Evolutionary conservation across 768 basidiomycete species (phyloP), one percentile per base, ranked within the genome.

Genomic region (Pisolithus sp.): DNA sequence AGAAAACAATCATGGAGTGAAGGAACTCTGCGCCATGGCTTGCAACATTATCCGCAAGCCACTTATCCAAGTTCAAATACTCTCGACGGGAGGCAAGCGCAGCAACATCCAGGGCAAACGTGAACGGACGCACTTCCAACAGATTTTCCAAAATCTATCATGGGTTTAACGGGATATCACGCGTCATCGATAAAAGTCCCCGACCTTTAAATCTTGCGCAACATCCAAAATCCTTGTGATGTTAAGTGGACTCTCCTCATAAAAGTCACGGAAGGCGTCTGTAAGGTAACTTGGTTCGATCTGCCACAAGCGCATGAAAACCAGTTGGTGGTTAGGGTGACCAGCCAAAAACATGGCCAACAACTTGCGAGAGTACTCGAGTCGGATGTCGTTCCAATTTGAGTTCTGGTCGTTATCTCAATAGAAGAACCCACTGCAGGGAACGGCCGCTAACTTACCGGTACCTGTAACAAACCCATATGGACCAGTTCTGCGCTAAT

Each of bases 251-350:
- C 84, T 91, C 61, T 94, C 92, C 45, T 86, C 80, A 68, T 98
- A 96, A 64, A 93, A 94, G 56, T 93, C 90, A 28, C 86, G 82
- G 69, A 98, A 88, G 7, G 92, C 91, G 51, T 84, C 79, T 5
- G 92, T 85, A 47, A 98, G 79, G 66, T 93, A 90, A 0, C 83
- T 73, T 0, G 89, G 89, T 61, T 93, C 82, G 40, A 90, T 86
- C 62, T 94, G 90, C 88, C 91, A 94, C 50, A 99, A 83, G 45
- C 93, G 81, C 83, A 95, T 93, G 73, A 98, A 97, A 51, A 97
- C 93, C 9, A 99, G 80, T 58, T 96, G 92, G 61, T 96, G 93
- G 59, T 93, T 93, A 7, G 93, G 93, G 62, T 94, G 89, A 15
- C 92, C 90, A 18, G 84, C 85, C 39, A 97, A 76, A 73, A 97